Evolutionary conservation across 2,329 filamentous ascomycete species (phyloP), one percentile per base, ranked within the genome.

Genomic region (Endoconidiophora laricicola): DNA sequence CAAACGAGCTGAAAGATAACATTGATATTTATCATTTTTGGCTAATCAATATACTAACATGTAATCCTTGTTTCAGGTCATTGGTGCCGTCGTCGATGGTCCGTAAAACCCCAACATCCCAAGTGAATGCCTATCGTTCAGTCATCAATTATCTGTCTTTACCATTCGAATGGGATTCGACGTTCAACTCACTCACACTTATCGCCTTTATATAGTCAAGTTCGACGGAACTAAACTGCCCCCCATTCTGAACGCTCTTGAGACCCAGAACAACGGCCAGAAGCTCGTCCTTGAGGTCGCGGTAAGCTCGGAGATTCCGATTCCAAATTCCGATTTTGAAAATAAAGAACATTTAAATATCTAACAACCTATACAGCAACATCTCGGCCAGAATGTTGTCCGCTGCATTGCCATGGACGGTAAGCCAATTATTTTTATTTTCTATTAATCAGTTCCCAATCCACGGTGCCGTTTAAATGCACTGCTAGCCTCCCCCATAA

Each of bases 361-460:
- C 29, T 52, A 49, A 54, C 44, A 48, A 55, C 62, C 74, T 44
- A 47, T 54, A 59, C 62, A 95, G 87, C 91, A 98, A 95, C 91
- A 96, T 81, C 74, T 98, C 71, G 91, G 91, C 75, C 86, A 98
- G 78, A 94, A 86, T 77, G 86, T 95, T 67, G 91, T 98, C 69
- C 83, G 91, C 71, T 94, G 86, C 72, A 98, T 98, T 94, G 91
- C 91, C 73, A 98, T 98, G 91, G 91, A 98, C 73, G 91, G 90
- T 93, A 81, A 70, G 79, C 68, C 52, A 54, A 56, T 52, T 16
- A 38, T 14, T 49, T 22, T 36, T 10, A 10, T 40, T 39, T 36
- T 37, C 37, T 44, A 33, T n/a, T n/a, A 16, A 14, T 51, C 26
- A 10, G 10, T 29, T 29, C 26, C 26, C 6, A 10, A 29, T 29